Base-by-base conservation (phyloP, 345 rosid species). In the Lumnitzera littorea region DNA sequence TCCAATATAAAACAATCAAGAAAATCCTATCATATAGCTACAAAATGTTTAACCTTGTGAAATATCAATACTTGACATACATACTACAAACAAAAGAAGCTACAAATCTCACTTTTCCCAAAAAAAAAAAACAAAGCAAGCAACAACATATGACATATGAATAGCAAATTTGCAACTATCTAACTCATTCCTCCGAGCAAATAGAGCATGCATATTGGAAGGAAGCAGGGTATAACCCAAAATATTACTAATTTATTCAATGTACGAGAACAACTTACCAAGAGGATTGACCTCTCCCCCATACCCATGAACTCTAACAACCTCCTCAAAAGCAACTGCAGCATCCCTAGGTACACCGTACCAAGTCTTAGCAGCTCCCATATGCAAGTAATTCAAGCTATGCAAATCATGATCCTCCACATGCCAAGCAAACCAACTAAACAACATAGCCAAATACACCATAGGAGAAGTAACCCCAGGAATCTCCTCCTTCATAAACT, bases 361-460 rank as follows among this genome's bases (percentile, higher is more conserved):
- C 99, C 99, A 94, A 50, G 99, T 94, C 80, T 94, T 94, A 64
- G 82, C 79, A 48, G 97, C 96, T 25, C 99, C 99, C 81, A 83
- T 78, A 76, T 94, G 99, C 91, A 94, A 65, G 77, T 94, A 94
- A 80, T 90, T 94, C 68, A 94, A 83, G 84, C 99, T 94, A 62
- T 94, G 99, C 58, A 94, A 79, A 70, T 94, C 97, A 66, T 94
- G 97, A 69, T 94, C 99, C 78, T 94, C 99, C 1, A 85, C 96
- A 66, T 94, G 99, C 99, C 99, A 94, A 75, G 99, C 99, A 56
- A 90, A 94, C 99, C 97, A 94, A 70, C 99, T 94, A 69, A 94
- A 94, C 85, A 90, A 70, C 97, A 94, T 94, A 41, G 97, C 99
- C 41, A 94, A 50, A 62, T 94, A 94, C 43, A 94, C 89, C 99